Evolutionary conservation across 2,329 filamentous ascomycete species (phyloP).

Genomic region (Lomentospora prolificans): DNA sequence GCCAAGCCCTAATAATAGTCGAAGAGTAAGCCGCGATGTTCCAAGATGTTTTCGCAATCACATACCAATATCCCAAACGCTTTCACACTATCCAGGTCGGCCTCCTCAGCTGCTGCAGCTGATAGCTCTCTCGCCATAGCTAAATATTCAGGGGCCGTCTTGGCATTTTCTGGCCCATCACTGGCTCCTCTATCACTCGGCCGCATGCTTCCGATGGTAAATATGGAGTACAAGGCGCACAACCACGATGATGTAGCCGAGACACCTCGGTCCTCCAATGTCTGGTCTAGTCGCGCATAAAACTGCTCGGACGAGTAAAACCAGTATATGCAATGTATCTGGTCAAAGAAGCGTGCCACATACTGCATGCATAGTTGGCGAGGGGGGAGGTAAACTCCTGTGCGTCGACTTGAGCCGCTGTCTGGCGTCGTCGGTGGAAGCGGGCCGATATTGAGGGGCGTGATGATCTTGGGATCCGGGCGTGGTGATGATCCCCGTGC

Average conservation of each 20-base stretch:
- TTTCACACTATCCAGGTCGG: slow-evolving; percentile 1
- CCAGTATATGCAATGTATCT: slow-evolving; percentile 4
- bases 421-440: slow-evolving; percentile 5
- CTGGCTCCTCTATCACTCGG: neutral
- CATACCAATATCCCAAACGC: neutral
- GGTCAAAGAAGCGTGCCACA: slow-evolving; percentile 3
- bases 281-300: slow-evolving; percentile 1
- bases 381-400: neutral
- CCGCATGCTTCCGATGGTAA: slow-evolving; percentile 2
- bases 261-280: neutral
- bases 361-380: slow-evolving; percentile 1
- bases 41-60: too few relatives aligned
- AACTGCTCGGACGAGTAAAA: slow-evolving; percentile 4
- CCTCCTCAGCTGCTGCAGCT: neutral
- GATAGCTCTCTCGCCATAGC: neutral
- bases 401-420: neutral
- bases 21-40: neutral
- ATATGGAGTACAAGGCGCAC: slow-evolving; percentile 3
- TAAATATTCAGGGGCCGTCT: neutral
- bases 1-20: neutral
- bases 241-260: slow-evolving; percentile 1
- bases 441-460: slow-evolving; percentile 1
- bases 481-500: neutral
- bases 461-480: slow-evolving; percentile 6
- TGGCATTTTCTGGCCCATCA: neutral